Percentiles rank a stretch among this genome's conserved stretches.
Evolutionary conservation across 768 basidiomycete species (phyloP).

Genomic region (Mycena leptocephala): DNA sequence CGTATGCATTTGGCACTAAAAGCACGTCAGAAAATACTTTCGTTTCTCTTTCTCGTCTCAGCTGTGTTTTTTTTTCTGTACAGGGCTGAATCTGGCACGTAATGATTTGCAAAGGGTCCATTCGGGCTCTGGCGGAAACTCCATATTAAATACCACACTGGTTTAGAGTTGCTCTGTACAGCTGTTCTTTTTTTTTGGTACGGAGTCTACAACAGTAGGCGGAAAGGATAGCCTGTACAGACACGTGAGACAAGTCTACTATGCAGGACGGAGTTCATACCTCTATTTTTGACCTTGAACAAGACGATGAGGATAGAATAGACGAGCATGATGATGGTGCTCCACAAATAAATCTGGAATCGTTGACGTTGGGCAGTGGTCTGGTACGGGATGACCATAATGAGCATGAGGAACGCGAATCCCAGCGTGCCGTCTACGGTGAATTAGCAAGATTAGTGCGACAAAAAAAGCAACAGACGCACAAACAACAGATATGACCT

Average conservation of each 20-base stretch:
- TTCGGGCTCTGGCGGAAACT: background rate
- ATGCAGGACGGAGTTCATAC: conserved; percentile 56
- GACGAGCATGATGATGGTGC: conserved; percentile 83
- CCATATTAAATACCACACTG: background rate
- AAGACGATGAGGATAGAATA: conserved; percentile 91
- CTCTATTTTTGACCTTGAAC: conserved; percentile 93
- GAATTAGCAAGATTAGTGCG: conserved; percentile 26
- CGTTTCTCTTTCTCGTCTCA: too few relatives aligned
- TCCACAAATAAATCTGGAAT: conserved; percentile 92
- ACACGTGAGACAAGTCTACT: conserved; percentile 2
- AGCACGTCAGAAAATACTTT: background rate
- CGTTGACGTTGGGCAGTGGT: conserved; percentile 83
- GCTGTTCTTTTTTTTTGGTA: conserved; percentile 16
- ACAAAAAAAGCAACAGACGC: conserved; percentile 50
- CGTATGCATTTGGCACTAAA: background rate
- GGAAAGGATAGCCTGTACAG: conserved; percentile 83
- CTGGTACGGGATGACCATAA: conserved; percentile 85
- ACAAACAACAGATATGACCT: conserved; percentile 92
- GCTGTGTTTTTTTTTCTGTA: background rate
- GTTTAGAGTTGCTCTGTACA: conserved; percentile 21
- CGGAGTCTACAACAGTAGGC: conserved; percentile 71
- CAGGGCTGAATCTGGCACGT: too few relatives aligned
- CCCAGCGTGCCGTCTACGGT: conserved; percentile 89
- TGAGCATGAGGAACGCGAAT: conserved; percentile 85
- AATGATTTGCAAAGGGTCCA: too few relatives aligned